Conservation (phyloP, 495 filamentous ascomycete species). For the Lepidopterella palustris region DNA sequence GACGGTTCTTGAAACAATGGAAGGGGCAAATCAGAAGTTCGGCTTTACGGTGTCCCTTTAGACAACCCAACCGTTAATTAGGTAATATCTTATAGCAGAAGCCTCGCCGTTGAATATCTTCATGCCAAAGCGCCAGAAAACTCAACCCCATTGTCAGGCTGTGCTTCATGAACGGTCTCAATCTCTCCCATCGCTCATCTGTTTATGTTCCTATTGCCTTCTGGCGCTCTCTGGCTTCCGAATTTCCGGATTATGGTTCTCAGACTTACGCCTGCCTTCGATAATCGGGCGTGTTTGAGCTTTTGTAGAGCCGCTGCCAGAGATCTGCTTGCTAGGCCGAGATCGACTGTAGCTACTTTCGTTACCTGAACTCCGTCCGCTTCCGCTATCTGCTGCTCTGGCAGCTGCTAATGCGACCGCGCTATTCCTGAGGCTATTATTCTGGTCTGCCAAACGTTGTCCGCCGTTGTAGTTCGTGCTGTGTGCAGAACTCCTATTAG, state of each 20-base stretch:
- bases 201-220: neutral
- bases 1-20: neutral
- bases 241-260: neutral
- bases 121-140: neutral
- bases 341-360: neutral
- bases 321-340: neutral
- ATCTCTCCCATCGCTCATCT: neutral
- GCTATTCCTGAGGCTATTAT: neutral
- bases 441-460: neutral
- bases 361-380: neutral
- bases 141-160: too few relatives aligned
- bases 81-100: neutral
- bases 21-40: neutral
- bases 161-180: neutral
- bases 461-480: neutral
- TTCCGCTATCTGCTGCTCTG: slow-evolving; percentile 7
- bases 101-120: neutral
- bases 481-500: neutral
- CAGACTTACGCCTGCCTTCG: neutral
- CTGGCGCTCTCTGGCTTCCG: neutral
- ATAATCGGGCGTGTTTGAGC: neutral
- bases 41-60: neutral
- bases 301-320: neutral
- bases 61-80: neutral
- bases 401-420: slow-evolving; percentile 13